These are phyloP conservation scores for Hypoxylon sp. DNA, from an alignment of 2,329 filamentous ascomycete genomes.

Conservation along the genomic window DNA sequence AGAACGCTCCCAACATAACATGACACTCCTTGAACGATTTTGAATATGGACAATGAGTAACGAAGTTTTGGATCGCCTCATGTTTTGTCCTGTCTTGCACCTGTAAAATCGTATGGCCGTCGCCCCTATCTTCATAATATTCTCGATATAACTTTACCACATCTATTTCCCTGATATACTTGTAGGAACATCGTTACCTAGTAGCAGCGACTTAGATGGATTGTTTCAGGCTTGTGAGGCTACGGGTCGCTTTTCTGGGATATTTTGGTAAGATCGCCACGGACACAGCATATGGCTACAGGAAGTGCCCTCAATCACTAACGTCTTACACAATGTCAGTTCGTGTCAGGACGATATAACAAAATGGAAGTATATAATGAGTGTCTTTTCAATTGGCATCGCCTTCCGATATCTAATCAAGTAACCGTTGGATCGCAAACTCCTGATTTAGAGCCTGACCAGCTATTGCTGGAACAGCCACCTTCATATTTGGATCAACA, in stretches of 20 bases:
- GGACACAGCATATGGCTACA: neutral
- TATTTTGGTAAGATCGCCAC: constrained; percentile 12
- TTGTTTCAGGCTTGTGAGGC: neutral
- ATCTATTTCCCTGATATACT: neutral
- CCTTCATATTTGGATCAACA: constrained; percentile 1
- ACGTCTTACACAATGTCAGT: neutral
- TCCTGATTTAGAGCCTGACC: constrained; percentile 1
- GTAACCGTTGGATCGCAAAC: neutral
- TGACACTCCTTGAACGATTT: neutral
- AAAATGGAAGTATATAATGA: constrained; percentile 15
- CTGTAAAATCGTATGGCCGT: neutral
- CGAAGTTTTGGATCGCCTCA: neutral
- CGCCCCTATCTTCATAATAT: neutral
- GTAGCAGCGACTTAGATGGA: constrained; percentile 9
- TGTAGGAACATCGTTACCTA: neutral
- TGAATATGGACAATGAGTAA: neutral
- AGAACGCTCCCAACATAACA: neutral
- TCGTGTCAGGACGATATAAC: constrained; percentile 10
- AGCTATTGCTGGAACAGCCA: neutral
- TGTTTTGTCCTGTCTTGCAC: neutral
- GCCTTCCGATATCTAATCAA: constrained; percentile 9
- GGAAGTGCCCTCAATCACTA: neutral
- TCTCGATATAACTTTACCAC: neutral
- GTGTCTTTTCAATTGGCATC: constrained; percentile 2
- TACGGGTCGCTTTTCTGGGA: constrained; percentile 1